Conservation (phyloP, 768 basidiomycete genomes). For the Vararia minispora region DNA sequence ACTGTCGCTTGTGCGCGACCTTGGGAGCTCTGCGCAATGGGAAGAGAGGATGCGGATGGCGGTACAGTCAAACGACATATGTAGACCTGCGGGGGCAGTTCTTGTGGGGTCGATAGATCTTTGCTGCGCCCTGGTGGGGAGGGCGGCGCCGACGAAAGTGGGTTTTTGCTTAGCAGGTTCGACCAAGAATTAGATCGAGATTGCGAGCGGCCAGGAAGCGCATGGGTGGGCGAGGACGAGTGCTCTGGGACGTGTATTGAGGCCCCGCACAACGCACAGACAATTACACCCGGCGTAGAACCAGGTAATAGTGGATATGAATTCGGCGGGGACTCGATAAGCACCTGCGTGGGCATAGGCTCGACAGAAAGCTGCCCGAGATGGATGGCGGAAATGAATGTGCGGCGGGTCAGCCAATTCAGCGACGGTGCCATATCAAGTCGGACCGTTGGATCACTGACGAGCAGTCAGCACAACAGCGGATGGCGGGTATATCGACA, state of each 20-base stretch:
- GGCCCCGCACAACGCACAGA: constrained; percentile 73
- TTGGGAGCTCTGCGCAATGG: constrained; percentile 15
- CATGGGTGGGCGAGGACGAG: constrained; percentile 22
- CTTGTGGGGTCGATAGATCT: constrained; percentile 12
- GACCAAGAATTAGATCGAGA: constrained; percentile 35
- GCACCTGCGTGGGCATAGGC: constrained; percentile 53
- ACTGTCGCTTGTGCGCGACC: constrained; percentile 30
- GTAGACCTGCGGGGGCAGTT: constrained; percentile 37
- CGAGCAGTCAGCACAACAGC: constrained; percentile 9
- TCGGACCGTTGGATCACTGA: constrained; percentile 83
- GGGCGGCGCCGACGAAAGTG: constrained; percentile 26
- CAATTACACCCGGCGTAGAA: constrained; percentile 37
- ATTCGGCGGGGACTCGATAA: constrained; percentile 43
- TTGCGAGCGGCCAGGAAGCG: constrained; percentile 21
- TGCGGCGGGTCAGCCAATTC: constrained; percentile 86
- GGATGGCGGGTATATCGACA: constrained; percentile 9
- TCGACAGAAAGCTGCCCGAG: constrained; percentile 82
- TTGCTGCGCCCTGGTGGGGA: constrained; percentile 22
- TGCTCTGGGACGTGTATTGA: constrained; percentile 33
- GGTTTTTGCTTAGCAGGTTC: constrained; percentile 47
- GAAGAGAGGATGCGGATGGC: constrained; percentile 17
- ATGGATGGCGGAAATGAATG: constrained; percentile 76
- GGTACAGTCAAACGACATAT: constrained; percentile 51
- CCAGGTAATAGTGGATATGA: constrained; percentile 33
- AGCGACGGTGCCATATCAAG: constrained; percentile 90